Evolutionary conservation across 1,139 yeast species (phyloP), one percentile per base, ranked within the genome.

Genomic region (Candida frijolesensis): DNA sequence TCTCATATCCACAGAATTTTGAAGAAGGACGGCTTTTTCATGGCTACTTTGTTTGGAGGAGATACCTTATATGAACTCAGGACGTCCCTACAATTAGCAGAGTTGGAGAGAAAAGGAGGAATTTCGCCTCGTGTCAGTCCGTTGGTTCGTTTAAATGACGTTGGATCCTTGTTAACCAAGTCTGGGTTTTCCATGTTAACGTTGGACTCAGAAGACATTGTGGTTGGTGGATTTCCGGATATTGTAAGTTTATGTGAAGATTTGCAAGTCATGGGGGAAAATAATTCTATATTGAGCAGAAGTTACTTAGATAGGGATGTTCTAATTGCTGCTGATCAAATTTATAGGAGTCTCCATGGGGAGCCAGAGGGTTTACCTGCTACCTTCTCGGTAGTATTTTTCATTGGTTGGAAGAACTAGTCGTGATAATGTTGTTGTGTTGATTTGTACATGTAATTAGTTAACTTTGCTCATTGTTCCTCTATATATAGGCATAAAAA

Each of bases 11-110:
- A 84, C 60, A 64, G 71, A n/a, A 76, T 87, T 18, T 70, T 89
- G 44, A 83, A 83, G 52, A 95, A 95, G 0, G 96, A 89, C 63
- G 95, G 96, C 1, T 74, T 90, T 64, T 87, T 89, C 58, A 78
- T 89, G 79, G 96, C 88, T 1, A 81, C 91, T n/a, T 79, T 89
- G 75, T 80, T 88, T 59, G 95, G 95, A 7, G 95, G 94, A 5
- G 96, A 89, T 64, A 86, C 96, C 1, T 70, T 89, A 27, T 89
- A 83, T 60, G 96, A 89, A 65, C 73, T 89, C 49, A 76, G 96
- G 47, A 87, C 96, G 0, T 76, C 92, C 1, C 71, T 89, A 45
- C 96, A 89, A 63, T 70, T 89, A 49, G 96, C 96, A 0, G 96
- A 89, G 61, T 70, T 85, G 66, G 96, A 89, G 61, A 74, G 96